phyloP scores from a whole-genome alignment of 345 rosid genomes.

The Psidium guajava region DNA sequence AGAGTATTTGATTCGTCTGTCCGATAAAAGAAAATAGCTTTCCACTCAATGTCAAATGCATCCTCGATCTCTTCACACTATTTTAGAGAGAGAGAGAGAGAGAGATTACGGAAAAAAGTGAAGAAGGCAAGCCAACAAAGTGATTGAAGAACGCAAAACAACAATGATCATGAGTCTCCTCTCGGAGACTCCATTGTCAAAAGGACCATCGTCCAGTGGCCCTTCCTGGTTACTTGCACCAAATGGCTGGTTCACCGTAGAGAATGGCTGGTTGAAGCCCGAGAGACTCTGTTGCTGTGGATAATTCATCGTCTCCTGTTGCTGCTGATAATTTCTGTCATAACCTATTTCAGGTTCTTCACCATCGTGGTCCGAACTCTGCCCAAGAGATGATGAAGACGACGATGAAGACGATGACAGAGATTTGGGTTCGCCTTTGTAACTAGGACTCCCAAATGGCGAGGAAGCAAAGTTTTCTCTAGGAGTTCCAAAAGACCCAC shows the following conservation, averaged over 20 bases:
- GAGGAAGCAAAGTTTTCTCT: background rate
- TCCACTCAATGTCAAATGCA: background rate
- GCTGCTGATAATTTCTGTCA: conserved; percentile 11
- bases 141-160: background rate
- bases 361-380: conserved; percentile 3
- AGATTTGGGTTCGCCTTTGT: background rate
- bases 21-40: background rate
- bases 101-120: background rate
- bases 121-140: background rate
- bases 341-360: conserved; percentile 10
- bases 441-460: background rate
- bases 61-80: background rate
- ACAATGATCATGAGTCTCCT: background rate
- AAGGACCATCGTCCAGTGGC: conserved; percentile 9
- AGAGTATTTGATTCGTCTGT: background rate
- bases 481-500: background rate
- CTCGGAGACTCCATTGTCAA: conserved; percentile 20
- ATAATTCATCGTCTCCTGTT: conserved; percentile 10
- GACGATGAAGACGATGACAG: background rate
- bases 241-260: conserved; percentile 29
- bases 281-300: conserved; percentile 11
- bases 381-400: background rate
- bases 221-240: conserved; percentile 23
- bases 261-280: conserved; percentile 24
- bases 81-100: background rate